Base-by-base conservation (phyloP, 1,284 basidiomycete genomes). In the Apiotrichum akiyoshidainum region DNA sequence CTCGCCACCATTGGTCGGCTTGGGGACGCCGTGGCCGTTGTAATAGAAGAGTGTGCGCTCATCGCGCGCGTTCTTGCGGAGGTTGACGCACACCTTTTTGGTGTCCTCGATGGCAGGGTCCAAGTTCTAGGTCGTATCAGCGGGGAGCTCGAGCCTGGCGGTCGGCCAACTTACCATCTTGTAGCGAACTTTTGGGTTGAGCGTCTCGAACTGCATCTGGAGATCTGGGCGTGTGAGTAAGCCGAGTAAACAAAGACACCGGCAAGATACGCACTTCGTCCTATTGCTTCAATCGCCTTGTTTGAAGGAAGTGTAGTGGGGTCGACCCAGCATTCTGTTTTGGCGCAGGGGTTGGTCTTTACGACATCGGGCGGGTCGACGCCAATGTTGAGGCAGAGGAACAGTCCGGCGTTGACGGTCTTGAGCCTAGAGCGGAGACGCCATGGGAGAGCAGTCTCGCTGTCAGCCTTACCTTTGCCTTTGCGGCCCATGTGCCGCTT, bases 11-110 rank as follows among this genome's bases (percentile, higher is more conserved):
- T 90, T 84, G 0, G 96, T 99, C 3, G 95, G 96, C 71, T 93
- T 95, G 1, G 96, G 95, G 16, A 99, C 95, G 37, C 95, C 95
- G 66, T 97, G 96, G 3, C 95, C 96, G 69, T 99, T 99, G 81
- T 99, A 99, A 79, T 99, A 94, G 78, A 98, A 97, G 40, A 98
- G 81, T 13, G 93, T 87, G 2, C 96, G 87, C 72, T 99, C 96
- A 54, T 95, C 90, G 73, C 93, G 92, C 2, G 95, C 92, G 54
- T 87, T 86, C 70, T 89, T 90, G 56, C 95, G 86, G 53, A 96
- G 79, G 39, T 84, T 86, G 59, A 88, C 84, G 73, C 93, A 97
- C 71, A 93, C 91, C 57, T 90, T 87, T 72, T 91, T 90, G 46
- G 95, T 84, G 69, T 99, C 95, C 71, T 98, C 94, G 64, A 95